A percentile compares a stretch with the other conserved stretches of the same genome.
phyloP scores from a whole-genome alignment of 495 filamentous ascomycete genomes.

The Penicillium longicatenatum region DNA sequence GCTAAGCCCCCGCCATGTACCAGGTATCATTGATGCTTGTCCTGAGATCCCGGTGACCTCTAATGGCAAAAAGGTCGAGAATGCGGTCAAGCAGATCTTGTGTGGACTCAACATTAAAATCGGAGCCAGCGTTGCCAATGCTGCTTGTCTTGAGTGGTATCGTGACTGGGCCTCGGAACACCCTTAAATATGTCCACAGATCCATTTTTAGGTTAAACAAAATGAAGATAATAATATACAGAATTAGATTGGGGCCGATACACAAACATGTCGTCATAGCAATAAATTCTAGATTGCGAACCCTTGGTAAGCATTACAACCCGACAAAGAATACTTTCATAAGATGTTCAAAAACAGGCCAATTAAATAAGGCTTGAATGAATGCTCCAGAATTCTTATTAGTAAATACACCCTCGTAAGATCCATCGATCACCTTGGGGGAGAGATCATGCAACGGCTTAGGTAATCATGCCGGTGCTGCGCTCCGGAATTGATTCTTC shows the following conservation, averaged over 20 bases:
- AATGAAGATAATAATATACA: conserved; percentile 11
- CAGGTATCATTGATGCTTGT: conserved; percentile 75
- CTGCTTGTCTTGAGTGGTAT: conserved; percentile 83
- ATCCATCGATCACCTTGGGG: not conserved
- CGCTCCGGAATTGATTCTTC: conserved; percentile 31
- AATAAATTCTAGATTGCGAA: not conserved
- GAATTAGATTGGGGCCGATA: not conserved
- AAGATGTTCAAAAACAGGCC: not conserved
- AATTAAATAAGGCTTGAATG: not conserved
- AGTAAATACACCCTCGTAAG: not conserved
- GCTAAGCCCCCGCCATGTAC: conserved; percentile 84
- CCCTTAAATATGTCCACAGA: conserved; percentile 18
- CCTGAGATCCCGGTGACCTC: conserved; percentile 83
- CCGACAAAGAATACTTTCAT: not conserved
- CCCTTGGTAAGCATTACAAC: not conserved
- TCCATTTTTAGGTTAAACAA: conserved; percentile 3
- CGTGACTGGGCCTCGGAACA: conserved; percentile 63
- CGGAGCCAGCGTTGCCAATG: conserved; percentile 83
- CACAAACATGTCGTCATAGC: conserved; percentile 4
- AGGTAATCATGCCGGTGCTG: conserved; percentile 26
- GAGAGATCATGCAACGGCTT: not conserved
- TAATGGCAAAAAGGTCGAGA: conserved; percentile 95
- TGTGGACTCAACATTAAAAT: conserved; percentile 83
- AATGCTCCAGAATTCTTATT: not conserved
- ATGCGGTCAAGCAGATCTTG: conserved; percentile 92